A percentile compares a stretch with the other conserved stretches of the same genome.
Evolutionary conservation across 129 eudicot species (phyloP).

Genomic region (Calendula officinalis): DNA sequence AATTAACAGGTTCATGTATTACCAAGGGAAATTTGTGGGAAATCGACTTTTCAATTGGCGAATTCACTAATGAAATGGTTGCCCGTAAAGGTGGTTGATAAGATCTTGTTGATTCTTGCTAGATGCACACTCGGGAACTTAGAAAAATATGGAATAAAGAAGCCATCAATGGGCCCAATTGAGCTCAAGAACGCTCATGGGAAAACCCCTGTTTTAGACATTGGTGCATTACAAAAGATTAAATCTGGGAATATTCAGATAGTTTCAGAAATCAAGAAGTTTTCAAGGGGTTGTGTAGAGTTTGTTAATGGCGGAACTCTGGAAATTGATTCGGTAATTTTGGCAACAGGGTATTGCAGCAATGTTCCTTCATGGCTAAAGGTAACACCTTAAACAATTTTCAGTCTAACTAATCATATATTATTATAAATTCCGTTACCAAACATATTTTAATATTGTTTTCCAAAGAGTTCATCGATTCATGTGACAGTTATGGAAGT

Average conservation of each 20-base stretch:
- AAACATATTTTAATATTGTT: not conserved
- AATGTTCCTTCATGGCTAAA: constrained; percentile 93
- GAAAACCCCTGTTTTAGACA: constrained; percentile 82
- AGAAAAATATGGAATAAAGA: constrained; percentile 71
- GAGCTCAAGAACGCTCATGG: constrained; percentile 69
- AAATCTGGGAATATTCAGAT: constrained; percentile 59
- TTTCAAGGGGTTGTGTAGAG: constrained; percentile 56
- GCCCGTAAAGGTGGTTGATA: constrained; percentile 60
- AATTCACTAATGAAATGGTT: constrained; percentile 62
- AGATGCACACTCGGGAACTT: constrained; percentile 52
- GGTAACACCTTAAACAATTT: constrained; percentile 46
- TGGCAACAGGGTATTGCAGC: constrained; percentile 96
- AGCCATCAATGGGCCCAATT: constrained; percentile 78
- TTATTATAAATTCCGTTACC: too few relatives aligned
- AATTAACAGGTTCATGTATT: constrained; percentile 73
- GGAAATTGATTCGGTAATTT: constrained; percentile 68
- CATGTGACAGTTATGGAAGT: constrained; percentile 77
- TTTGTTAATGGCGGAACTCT: constrained; percentile 56
- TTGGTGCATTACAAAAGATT: constrained; percentile 67
- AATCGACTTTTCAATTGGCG: constrained; percentile 76
- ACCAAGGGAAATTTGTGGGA: constrained; percentile 77
- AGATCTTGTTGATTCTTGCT: constrained; percentile 46
- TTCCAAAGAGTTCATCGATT: constrained; percentile 18
- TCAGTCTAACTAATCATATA: not conserved
- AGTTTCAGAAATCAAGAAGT: constrained; percentile 77